Evolutionary conservation across 2,329 filamentous ascomycete genomes (phyloP).

Genomic region (Aspergillus caelatus): DNA sequence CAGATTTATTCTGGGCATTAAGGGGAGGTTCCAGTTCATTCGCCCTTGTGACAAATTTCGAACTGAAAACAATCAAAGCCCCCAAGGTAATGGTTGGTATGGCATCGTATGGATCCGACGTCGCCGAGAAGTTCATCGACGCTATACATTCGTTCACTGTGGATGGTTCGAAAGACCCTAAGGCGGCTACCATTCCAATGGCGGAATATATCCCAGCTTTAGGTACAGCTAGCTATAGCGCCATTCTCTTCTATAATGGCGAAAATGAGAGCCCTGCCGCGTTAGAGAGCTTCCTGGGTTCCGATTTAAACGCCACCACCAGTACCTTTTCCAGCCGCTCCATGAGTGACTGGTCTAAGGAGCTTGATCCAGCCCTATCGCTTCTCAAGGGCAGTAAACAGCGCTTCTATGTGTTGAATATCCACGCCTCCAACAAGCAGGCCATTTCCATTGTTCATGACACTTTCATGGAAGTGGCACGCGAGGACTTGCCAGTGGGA

Average conservation of each 20-base stretch:
- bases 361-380: conserved; percentile 1
- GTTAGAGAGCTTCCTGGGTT: neutral
- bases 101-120: neutral
- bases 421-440: conserved; percentile 1
- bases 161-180: conserved; percentile 2
- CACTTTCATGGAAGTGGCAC: neutral
- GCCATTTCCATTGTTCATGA: neutral
- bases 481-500: neutral
- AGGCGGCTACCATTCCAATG: conserved; percentile 3
- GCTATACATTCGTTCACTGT: neutral
- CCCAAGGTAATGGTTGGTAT: neutral
- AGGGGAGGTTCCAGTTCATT: conserved; percentile 4
- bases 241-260: conserved; percentile 3
- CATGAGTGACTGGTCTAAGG: conserved; percentile 1
- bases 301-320: neutral
- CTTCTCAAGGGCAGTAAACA: neutral
- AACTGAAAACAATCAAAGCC: conserved; percentile 3
- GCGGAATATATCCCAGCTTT: neutral
- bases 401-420: neutral
- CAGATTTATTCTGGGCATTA: conserved; percentile 6
- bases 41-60: conserved; percentile 3
- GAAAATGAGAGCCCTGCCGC: neutral
- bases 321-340: conserved; percentile 1
- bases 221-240: neutral
- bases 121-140: neutral